phyloP scores from a whole-genome alignment of 2,329 filamentous ascomycete genomes.

The Phaeosphaeriaceae sp. region DNA sequence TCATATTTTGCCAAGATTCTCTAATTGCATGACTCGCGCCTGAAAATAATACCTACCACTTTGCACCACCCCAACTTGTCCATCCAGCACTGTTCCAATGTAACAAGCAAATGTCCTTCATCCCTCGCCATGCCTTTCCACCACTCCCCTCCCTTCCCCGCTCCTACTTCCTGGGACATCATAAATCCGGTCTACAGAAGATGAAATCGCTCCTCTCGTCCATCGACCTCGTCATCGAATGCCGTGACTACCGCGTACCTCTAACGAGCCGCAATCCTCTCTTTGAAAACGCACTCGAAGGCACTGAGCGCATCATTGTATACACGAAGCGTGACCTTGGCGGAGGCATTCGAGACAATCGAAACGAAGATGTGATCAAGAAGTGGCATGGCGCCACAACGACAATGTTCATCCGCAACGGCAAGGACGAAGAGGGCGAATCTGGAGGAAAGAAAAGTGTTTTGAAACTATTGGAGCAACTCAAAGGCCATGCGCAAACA shows the following conservation, averaged over 20 bases:
- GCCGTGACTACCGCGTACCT: conserved; percentile 89
- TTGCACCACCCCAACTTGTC: background rate
- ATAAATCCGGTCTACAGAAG: conserved; percentile 77
- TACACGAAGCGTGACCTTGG: conserved; percentile 83
- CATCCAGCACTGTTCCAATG: background rate
- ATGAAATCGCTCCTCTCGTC: conserved; percentile 82
- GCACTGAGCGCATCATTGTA: conserved; percentile 77
- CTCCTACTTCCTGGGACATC: conserved; percentile 95
- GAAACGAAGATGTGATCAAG: conserved; percentile 59
- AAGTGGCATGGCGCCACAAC: conserved; percentile 61
- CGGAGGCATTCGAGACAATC: conserved; percentile 30
- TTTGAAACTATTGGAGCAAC: conserved; percentile 54
- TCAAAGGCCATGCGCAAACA: conserved; percentile 58
- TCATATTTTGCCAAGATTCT: background rate
- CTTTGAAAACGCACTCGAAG: conserved; percentile 78
- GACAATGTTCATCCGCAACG: conserved; percentile 60
- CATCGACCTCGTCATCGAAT: conserved; percentile 90
- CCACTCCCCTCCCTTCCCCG: conserved; percentile 77
- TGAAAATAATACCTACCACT: conserved; percentile 6
- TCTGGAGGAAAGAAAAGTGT: conserved; percentile 28
- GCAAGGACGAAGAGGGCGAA: conserved; percentile 35
- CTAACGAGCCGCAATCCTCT: conserved; percentile 88
- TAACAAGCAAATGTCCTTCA: conserved; percentile 53
- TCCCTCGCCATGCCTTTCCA: conserved; percentile 76
- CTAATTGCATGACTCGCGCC: conserved; percentile 4